Percentiles rank a stretch among this genome's conserved stretches.
Conservation (phyloP, 148 eudicot species). For the Diospyros kaki region DNA sequence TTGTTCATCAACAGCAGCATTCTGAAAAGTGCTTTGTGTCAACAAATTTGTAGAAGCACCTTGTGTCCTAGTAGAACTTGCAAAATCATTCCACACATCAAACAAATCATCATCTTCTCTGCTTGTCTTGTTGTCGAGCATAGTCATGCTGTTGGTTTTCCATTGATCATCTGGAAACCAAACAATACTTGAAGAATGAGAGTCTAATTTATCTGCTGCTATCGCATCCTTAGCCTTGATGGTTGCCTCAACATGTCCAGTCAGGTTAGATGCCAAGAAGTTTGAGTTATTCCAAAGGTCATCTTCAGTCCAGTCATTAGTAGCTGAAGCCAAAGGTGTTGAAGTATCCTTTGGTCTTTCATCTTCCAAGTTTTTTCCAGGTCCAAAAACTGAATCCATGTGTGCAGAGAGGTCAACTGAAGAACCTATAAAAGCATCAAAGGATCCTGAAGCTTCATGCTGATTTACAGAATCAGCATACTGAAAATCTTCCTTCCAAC, state of each 20-base stretch:
- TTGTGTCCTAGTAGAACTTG: constrained; percentile 22
- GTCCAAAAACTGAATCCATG: constrained; percentile 37
- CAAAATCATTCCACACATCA: constrained; percentile 52
- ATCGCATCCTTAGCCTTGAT: constrained; percentile 18
- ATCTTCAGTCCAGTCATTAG: constrained; percentile 25
- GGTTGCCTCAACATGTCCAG: constrained; percentile 29
- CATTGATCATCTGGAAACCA: constrained; percentile 37
- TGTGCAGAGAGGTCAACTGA: constrained; percentile 38
- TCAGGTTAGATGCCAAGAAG: constrained; percentile 15
- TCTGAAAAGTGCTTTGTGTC: constrained; percentile 14
- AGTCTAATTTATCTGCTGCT: constrained; percentile 14
- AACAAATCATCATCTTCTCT: constrained; percentile 29
- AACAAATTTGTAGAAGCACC: constrained; percentile 33
- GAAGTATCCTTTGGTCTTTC: constrained; percentile 22
- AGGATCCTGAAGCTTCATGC: constrained; percentile 17
- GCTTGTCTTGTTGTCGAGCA: constrained; percentile 16
- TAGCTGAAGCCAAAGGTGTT: constrained; percentile 19
- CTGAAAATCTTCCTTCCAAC: constrained; percentile 89
- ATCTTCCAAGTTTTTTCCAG: constrained; percentile 20
- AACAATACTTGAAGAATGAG: constrained; percentile 26
- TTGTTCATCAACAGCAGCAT: constrained; percentile 11
- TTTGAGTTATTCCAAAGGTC: constrained; percentile 27
- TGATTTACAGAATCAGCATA: constrained; percentile 34
- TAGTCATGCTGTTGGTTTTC: constrained; percentile 19
- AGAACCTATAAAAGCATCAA: constrained; percentile 15